Percentiles rank a stretch among this genome's conserved stretches.
phyloP scores from a whole-genome alignment of 2,329 filamentous ascomycete species.

The Colletotrichum sp. region DNA sequence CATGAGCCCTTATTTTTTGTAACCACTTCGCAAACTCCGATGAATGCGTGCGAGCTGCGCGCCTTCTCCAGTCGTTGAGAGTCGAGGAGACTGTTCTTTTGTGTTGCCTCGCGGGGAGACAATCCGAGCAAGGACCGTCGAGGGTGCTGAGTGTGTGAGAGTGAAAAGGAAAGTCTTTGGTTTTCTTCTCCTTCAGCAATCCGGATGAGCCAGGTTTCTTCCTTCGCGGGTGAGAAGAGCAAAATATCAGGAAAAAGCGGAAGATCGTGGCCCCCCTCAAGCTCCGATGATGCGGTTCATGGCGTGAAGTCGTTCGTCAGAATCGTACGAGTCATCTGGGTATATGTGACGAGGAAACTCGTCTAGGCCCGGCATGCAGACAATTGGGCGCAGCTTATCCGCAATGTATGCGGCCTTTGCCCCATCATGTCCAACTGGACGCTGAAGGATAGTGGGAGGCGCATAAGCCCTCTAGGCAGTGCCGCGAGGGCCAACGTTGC shows the following conservation, averaged over 20 bases:
- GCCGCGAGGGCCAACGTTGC: constrained; percentile 21
- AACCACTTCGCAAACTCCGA: constrained; percentile 23
- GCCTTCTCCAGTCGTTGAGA: constrained; percentile 21
- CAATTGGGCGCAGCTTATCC: constrained; percentile 14
- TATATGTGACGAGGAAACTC: constrained; percentile 19
- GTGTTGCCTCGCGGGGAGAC: not conserved
- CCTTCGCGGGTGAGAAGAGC: not conserved
- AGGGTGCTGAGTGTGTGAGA: constrained; percentile 3
- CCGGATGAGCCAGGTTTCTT: not conserved
- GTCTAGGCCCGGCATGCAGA: constrained; percentile 14
- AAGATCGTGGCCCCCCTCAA: constrained; percentile 9
- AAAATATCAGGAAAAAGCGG: constrained; percentile 8
- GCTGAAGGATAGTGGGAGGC: constrained; percentile 15
- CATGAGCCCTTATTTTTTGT: constrained; percentile 19
- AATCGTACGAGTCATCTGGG: constrained; percentile 23
- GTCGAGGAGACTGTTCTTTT: constrained; percentile 13
- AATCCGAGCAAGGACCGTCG: constrained; percentile 10
- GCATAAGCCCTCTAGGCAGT: constrained; percentile 12
- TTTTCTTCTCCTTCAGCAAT: constrained; percentile 12
- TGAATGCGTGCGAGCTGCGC: constrained; percentile 21
- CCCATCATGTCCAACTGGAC: constrained; percentile 7
- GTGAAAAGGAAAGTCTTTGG: not conserved
- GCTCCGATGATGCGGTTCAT: constrained; percentile 19
- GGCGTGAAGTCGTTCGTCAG: constrained; percentile 21
- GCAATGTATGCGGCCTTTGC: constrained; percentile 7